These are phyloP conservation scores for Speleostelium caveatum DNA, from an alignment of 78 protist genomes.

Conservation along the genomic window DNA sequence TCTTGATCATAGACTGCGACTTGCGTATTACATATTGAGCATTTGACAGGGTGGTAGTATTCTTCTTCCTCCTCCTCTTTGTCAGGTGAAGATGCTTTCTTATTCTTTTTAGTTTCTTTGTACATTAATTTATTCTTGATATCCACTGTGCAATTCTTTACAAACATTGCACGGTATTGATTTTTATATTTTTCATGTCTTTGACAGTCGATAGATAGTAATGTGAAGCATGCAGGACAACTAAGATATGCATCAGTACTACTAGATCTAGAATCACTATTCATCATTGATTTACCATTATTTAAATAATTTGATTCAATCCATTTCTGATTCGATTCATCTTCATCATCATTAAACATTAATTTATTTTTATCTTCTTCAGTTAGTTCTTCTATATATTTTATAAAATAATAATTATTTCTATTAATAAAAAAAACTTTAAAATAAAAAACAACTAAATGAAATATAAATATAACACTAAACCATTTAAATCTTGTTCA, in stretches of 20 bases:
- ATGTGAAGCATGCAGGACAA: slow-evolving; percentile 85
- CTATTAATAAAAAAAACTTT: too few relatives aligned
- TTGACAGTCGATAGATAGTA: slow-evolving; percentile 82
- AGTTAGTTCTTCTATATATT: slow-evolving; percentile 11
- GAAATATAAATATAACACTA: too few relatives aligned
- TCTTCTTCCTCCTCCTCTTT: slow-evolving; percentile 3
- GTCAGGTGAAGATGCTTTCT: slow-evolving; percentile 1
- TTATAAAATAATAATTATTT: too few relatives aligned
- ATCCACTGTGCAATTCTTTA: slow-evolving; percentile 65
- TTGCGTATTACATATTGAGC: slow-evolving; percentile 79
- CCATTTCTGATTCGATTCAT: slow-evolving; percentile 66
- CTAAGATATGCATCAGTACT: slow-evolving; percentile 69
- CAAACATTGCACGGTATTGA: slow-evolving; percentile 87
- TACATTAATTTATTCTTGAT: neutral
- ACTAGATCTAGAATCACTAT: neutral
- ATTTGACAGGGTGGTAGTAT: slow-evolving; percentile 51
- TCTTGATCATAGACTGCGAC: slow-evolving; percentile 79
- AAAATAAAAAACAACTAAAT: too few relatives aligned
- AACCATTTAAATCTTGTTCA: too few relatives aligned
- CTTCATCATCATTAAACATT: slow-evolving; percentile 50
- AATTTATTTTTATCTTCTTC: slow-evolving; percentile 37
- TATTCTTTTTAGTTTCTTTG: slow-evolving; percentile 17
- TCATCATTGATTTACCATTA: neutral
- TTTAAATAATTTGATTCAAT: neutral
- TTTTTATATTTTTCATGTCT: slow-evolving; percentile 58